These are phyloP conservation scores for Vaccinium corymbosum DNA, from an alignment of 148 eudicot genomes.

Conservation along the genomic window DNA sequence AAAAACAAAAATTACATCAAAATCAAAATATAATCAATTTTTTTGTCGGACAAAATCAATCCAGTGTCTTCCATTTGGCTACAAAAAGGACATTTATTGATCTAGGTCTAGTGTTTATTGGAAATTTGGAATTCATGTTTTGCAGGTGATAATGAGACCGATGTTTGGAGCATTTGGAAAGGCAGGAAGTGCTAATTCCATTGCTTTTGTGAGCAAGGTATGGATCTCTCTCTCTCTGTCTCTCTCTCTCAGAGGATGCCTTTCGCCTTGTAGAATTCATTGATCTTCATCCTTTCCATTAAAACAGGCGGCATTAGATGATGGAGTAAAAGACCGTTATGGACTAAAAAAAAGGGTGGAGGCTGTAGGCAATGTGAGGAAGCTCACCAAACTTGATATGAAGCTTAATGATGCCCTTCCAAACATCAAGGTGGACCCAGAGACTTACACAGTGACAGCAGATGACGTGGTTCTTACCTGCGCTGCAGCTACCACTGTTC, in stretches of 20 bases:
- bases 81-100: neutral
- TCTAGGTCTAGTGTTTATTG: neutral
- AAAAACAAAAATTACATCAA: neutral
- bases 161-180: constrained; percentile 88
- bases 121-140: constrained; percentile 18
- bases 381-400: constrained; percentile 80
- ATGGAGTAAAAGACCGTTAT: constrained; percentile 56
- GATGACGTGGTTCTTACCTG: constrained; percentile 76
- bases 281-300: neutral
- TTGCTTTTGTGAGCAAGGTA: constrained; percentile 93
- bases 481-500: constrained; percentile 63
- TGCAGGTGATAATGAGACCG: constrained; percentile 92
- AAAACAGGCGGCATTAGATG: constrained; percentile 62
- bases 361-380: constrained; percentile 72
- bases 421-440: constrained; percentile 74
- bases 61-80: neutral
- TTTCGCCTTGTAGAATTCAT: neutral
- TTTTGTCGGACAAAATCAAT: neutral
- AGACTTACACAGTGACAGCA: constrained; percentile 73
- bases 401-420: constrained; percentile 91
- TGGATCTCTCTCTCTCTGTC: constrained; percentile 14
- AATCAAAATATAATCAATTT: neutral
- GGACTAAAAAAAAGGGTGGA: constrained; percentile 75
- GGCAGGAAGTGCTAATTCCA: constrained; percentile 78
- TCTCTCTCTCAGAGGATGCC: neutral